These are phyloP conservation scores for Rhododendron henanense DNA, from an alignment of 148 eudicot genomes.

Conservation along the genomic window DNA sequence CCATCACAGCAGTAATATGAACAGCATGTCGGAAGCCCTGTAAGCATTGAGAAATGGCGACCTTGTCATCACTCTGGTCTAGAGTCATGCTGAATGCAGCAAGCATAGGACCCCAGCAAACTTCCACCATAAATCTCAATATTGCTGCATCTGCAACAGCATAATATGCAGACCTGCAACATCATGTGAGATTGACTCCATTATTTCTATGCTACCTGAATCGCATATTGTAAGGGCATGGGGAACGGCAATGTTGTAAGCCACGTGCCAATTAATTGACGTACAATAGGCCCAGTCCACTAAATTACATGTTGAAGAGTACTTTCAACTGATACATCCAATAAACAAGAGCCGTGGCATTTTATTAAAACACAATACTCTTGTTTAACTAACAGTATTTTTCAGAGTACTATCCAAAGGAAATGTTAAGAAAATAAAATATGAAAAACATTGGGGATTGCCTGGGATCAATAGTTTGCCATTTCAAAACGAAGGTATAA, in stretches of 20 bases:
- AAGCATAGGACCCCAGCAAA: constrained; percentile 98
- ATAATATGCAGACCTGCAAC: constrained; percentile 69
- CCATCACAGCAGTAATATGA: constrained; percentile 89
- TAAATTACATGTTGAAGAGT: not conserved
- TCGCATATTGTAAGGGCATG: not conserved
- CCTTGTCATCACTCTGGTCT: constrained; percentile 95
- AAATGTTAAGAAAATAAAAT: not conserved
- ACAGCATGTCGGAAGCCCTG: constrained; percentile 92
- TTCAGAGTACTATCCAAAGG: not conserved
- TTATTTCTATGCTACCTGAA: not conserved
- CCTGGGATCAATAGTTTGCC: not conserved
- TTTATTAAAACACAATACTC: not conserved
- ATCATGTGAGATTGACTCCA: constrained; percentile 10
- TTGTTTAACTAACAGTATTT: not conserved
- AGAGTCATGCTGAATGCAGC: constrained; percentile 98
- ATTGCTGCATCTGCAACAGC: constrained; percentile 76
- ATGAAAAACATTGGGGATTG: not conserved
- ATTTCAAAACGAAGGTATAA: not conserved
- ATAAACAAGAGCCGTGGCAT: not conserved
- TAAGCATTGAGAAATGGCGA: constrained; percentile 79
- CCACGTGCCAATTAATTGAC: not conserved
- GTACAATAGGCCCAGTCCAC: not conserved
- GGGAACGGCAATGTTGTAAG: not conserved
- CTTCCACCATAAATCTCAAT: constrained; percentile 96
- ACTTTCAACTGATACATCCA: not conserved